Evolutionary conservation across 2,329 filamentous ascomycete genomes (phyloP).

Genomic region (Fusarium sp.): DNA sequence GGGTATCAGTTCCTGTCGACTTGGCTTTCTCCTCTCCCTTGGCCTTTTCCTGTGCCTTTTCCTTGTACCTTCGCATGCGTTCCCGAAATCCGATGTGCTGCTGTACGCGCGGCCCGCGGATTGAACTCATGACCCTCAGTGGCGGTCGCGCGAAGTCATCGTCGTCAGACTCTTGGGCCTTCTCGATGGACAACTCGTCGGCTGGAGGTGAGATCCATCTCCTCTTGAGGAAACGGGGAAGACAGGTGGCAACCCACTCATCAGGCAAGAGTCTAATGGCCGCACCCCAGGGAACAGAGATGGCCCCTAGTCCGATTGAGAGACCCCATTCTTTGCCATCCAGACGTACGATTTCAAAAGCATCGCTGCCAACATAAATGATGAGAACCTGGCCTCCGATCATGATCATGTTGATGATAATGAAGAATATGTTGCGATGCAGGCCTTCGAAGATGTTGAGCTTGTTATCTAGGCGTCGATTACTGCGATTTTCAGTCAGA

Average conservation of each 20-base stretch:
- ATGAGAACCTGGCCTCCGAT: slow-evolving; percentile 88
- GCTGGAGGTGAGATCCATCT: slow-evolving; percentile 46
- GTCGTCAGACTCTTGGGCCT: slow-evolving; percentile 36
- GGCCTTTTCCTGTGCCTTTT: slow-evolving; percentile 25
- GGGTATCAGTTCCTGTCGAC: slow-evolving; percentile 17
- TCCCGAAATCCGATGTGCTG: slow-evolving; percentile 51
- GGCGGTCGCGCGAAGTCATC: slow-evolving; percentile 46
- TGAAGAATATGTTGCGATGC: slow-evolving; percentile 84
- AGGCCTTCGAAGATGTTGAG: slow-evolving; percentile 92
- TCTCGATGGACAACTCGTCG: slow-evolving; percentile 30
- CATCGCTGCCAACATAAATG: slow-evolving; percentile 83
- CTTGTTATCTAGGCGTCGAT: slow-evolving; percentile 82
- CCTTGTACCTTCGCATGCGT: slow-evolving; percentile 49
- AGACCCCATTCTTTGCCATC: slow-evolving; percentile 85
- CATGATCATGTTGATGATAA: slow-evolving; percentile 85
- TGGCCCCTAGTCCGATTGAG: slow-evolving; percentile 81
- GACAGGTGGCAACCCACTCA: slow-evolving; percentile 55
- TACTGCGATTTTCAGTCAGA: slow-evolving; percentile 76
- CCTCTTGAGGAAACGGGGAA: slow-evolving; percentile 50
- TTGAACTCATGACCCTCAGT: slow-evolving; percentile 51
- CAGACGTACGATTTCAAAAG: slow-evolving; percentile 77
- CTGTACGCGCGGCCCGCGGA: slow-evolving; percentile 51
- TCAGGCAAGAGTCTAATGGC: slow-evolving; percentile 83
- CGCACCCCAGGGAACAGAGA: slow-evolving; percentile 83
- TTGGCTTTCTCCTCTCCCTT: slow-evolving; percentile 24